These are phyloP conservation scores for Pythium brassicae DNA, from an alignment of 352 stramenopile species.

Conservation along the genomic window DNA sequence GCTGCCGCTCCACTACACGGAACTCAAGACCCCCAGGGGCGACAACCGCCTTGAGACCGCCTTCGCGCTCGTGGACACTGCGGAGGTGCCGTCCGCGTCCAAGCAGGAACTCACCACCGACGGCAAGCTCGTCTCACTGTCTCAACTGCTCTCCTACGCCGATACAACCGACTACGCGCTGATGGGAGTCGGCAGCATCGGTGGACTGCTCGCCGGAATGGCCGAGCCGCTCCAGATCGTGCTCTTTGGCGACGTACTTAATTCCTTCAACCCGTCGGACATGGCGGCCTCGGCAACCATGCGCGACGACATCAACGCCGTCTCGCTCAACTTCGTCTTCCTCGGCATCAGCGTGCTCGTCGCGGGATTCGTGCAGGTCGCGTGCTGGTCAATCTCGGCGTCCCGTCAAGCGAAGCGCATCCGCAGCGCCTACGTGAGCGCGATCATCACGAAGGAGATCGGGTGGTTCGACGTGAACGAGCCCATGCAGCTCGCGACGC, in stretches of 20 bases:
- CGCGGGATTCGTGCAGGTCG: slow-evolving; percentile 33
- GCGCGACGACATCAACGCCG: slow-evolving; percentile 28
- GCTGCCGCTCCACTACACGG: no score
- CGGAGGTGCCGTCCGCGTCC: slow-evolving; percentile 5
- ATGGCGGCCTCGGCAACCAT: slow-evolving; percentile 18
- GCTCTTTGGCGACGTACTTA: slow-evolving; percentile 32
- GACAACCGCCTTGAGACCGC: slow-evolving; percentile 10
- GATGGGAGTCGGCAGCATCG: slow-evolving; percentile 17
- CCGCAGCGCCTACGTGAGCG: slow-evolving; percentile 22
- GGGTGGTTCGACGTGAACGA: slow-evolving; percentile 49
- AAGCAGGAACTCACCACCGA: slow-evolving; percentile 16
- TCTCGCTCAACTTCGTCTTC: slow-evolving; percentile 28
- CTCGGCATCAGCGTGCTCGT: slow-evolving; percentile 26
- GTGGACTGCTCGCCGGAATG: slow-evolving; percentile 12
- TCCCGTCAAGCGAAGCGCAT: slow-evolving; percentile 51
- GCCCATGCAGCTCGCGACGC: slow-evolving; percentile 23
- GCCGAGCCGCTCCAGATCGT: slow-evolving; percentile 25
- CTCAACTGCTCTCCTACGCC: slow-evolving; percentile 45
- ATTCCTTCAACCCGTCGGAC: slow-evolving; percentile 23
- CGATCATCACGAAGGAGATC: slow-evolving; percentile 35
- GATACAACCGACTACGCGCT: slow-evolving; percentile 19
- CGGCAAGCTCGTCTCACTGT: slow-evolving; percentile 38
- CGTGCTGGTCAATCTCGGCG: slow-evolving; percentile 54
- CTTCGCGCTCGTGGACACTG: neutral
- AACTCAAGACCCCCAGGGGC: no score